Evolutionary conservation across 495 filamentous ascomycete genomes (phyloP), one percentile per base, ranked within the genome.

Genomic region (Letharia lupina): DNA sequence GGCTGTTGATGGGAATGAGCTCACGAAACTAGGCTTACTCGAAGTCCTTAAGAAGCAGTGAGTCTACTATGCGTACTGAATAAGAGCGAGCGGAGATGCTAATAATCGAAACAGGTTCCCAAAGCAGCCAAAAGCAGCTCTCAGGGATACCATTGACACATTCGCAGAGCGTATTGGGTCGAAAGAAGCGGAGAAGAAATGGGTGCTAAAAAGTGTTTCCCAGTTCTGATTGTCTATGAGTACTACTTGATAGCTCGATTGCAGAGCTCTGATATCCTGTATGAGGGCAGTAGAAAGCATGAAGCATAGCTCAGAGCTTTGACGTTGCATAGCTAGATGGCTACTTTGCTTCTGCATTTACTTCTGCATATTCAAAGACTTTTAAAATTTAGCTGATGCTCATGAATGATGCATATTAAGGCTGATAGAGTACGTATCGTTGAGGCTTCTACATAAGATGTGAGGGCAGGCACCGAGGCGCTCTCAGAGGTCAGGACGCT

Each of bases 11-110:
- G 88, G 87, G 3, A 89, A 87, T 74, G 82, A 88, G 66, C 77
- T 91, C 62, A 89, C 83, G 3, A 96, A 96, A 75, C 74, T 83
- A 0, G 91, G 89, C 0, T 72, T 96, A 66, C 77, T 91, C 20
- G 91, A 95, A 74, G 77, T 87, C 28, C 71, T 96, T 66, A 89
- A 90, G 76, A 86, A 87, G 76, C 81, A 81, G 77, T 83, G 72
- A 62, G 77, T 73, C 57, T 56, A 16, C 45, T 16, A 47, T 9
- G 31, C 33, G 35, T 45, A 8, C 44, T 59, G n/a, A 10, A 48
- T 28, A 2, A 33, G 40, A 59, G 41, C 40, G 28, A 35, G 35
- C 56, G 20, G 54, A 37, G 4, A 37, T 56, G 61, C 62, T 65
- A n/a, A 54, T 47, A 6, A 54, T 52, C 28, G 15, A 20, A 40